phyloP scores from a whole-genome alignment of 768 basidiomycete genomes.

The Lepiota brunneoincarnata region DNA sequence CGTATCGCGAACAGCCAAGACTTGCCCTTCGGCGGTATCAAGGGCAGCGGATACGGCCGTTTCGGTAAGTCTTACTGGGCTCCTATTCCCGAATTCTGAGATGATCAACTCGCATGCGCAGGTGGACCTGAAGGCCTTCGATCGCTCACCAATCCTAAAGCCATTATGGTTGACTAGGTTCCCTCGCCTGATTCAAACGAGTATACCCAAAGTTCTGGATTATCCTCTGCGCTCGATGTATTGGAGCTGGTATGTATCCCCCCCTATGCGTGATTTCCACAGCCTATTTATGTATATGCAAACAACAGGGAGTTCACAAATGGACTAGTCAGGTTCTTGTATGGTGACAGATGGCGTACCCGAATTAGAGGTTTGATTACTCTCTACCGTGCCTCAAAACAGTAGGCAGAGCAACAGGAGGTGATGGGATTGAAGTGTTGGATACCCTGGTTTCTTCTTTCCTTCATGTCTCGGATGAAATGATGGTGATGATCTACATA shows the following conservation, averaged over 20 bases:
- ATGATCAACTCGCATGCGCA: slow-evolving; percentile 26
- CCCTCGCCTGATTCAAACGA: slow-evolving; percentile 80
- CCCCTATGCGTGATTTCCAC: background rate
- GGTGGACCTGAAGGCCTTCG: slow-evolving; percentile 94
- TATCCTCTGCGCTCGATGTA: slow-evolving; percentile 77
- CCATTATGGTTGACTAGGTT: slow-evolving; percentile 83
- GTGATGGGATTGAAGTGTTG: background rate
- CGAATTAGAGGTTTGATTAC: slow-evolving; percentile 41
- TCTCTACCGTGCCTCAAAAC: slow-evolving; percentile 34
- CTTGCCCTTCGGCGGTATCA: slow-evolving; percentile 92
- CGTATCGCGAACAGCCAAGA: slow-evolving; percentile 57
- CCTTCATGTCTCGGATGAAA: background rate
- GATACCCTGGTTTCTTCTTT: background rate
- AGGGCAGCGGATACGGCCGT: slow-evolving; percentile 89
- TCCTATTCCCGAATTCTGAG: slow-evolving; percentile 3
- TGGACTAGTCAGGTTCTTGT: slow-evolving; percentile 48
- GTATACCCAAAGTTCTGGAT: slow-evolving; percentile 82
- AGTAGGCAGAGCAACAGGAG: slow-evolving; percentile 12
- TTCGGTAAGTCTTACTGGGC: slow-evolving; percentile 56
- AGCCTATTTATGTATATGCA: background rate
- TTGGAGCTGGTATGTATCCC: slow-evolving; percentile 60
- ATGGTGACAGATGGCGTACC: slow-evolving; percentile 50
- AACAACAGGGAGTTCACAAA: slow-evolving; percentile 46
- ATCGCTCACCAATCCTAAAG: slow-evolving; percentile 84
- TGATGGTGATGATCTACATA: background rate